Percentiles rank a stretch among this genome's conserved stretches.
These are phyloP conservation scores for Zelonia costaricensis DNA, from an alignment of 208 protist genomes.

Conservation along the genomic window DNA sequence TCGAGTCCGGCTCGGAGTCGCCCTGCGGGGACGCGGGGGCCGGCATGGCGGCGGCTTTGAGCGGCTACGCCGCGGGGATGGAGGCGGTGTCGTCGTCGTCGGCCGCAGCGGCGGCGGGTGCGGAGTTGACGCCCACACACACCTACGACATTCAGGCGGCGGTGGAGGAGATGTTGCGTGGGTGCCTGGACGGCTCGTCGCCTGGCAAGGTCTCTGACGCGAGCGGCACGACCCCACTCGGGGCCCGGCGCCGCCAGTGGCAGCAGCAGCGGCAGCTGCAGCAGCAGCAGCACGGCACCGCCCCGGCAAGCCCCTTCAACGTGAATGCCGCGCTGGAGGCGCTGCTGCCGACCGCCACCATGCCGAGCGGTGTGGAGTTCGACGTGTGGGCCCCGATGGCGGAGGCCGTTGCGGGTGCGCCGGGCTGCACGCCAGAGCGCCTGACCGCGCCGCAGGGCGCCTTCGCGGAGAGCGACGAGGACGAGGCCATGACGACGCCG, in stretches of 20 bases:
- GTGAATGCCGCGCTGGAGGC: constrained; percentile 10
- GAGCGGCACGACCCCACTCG: constrained; percentile 1
- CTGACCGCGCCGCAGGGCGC: constrained; percentile 15
- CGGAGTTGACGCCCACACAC: constrained; percentile 1
- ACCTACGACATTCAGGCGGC: constrained; percentile 26
- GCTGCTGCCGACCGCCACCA: not conserved
- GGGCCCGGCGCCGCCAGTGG: not conserved
- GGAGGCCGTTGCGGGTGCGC: constrained; percentile 5
- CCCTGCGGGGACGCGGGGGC: constrained; percentile 4
- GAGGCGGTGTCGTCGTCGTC: too few relatives aligned
- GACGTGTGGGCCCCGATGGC: constrained; percentile 5
- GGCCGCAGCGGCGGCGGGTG: too few relatives aligned
- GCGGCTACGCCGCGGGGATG: not conserved
- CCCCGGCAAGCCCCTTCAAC: constrained; percentile 1
- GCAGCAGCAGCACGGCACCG: constrained; percentile 2
- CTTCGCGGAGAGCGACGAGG: constrained; percentile 51
- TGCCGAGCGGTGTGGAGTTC: not conserved
- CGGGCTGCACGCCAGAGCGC: constrained; percentile 15
- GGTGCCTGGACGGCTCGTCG: constrained; percentile 24
- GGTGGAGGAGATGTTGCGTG: constrained; percentile 38
- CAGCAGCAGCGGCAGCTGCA: constrained; percentile 3
- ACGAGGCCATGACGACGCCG: constrained; percentile 18
- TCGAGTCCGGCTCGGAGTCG: constrained; percentile 27
- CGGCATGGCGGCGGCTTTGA: too few relatives aligned
- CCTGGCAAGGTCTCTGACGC: constrained; percentile 18